Evolutionary conservation across 345 rosid species (phyloP).

Genomic region (Tarenaya hassleriana): DNA sequence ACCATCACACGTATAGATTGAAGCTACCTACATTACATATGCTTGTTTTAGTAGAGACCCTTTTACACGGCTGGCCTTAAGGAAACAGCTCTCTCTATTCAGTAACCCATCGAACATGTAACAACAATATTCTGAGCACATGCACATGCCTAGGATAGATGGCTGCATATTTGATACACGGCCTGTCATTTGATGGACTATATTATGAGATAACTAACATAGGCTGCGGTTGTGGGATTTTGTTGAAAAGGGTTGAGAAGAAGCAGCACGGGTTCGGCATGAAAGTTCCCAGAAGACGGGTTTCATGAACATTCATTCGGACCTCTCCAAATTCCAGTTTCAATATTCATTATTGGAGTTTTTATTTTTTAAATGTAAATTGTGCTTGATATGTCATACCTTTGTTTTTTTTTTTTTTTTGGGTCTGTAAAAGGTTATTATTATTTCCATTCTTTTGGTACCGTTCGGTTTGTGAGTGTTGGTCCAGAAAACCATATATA

Average conservation of each 20-base stretch:
- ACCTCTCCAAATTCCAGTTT: conserved; percentile 2
- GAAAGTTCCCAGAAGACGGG: conserved; percentile 44
- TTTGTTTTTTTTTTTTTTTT: background rate
- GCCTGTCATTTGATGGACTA: too few relatives aligned
- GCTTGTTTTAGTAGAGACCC: too few relatives aligned
- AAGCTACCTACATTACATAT: background rate
- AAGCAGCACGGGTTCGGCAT: conserved; percentile 69
- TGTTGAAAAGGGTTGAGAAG: conserved; percentile 45
- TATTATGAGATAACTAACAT: too few relatives aligned
- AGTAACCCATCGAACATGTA: too few relatives aligned
- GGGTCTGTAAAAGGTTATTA: background rate
- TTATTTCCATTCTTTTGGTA: background rate
- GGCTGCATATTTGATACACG: too few relatives aligned
- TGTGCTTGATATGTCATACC: conserved; percentile 9
- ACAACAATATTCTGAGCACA: too few relatives aligned
- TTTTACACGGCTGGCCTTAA: too few relatives aligned
- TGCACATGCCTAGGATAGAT: too few relatives aligned
- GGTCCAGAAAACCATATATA: conserved; percentile 7
- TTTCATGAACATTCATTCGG: conserved; percentile 15
- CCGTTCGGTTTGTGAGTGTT: conserved; percentile 4
- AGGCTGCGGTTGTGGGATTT: too few relatives aligned
- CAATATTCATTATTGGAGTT: background rate
- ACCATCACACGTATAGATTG: background rate
- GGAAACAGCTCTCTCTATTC: too few relatives aligned
- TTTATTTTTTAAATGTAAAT: conserved; percentile 12